Base-by-base conservation (phyloP, 805 yeast species). In the Candida montana region DNA sequence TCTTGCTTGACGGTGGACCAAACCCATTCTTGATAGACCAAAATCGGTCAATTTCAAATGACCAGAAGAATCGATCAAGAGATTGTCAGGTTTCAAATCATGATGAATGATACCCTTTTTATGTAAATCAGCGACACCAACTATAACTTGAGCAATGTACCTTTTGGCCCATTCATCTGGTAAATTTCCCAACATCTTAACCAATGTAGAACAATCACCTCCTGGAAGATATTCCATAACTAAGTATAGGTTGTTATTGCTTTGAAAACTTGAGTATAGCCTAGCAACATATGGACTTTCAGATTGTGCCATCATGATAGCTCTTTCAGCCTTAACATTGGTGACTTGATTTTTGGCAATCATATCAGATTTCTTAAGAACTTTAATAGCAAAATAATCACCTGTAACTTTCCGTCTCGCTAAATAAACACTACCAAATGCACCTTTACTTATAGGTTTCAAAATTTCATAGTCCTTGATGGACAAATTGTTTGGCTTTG, bases 201-300 rank as follows among this genome's bases (percentile, higher is more conserved):
- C 65, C 39, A 95, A 66, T 0, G 96, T 81, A 0, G 97, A 93
- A 55, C 91, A 77, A 60, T 93, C 99, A 27, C 99, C 99, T 33
- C 99, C 99, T 51, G 84, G 87, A 31, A 93, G 67, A 56, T 88
- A 93, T 59, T 93, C 99, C 98, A 95, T 91, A 2, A 93, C 99
- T 51, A 93, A 68, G 55, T 86, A 93, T 15, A 93, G 67, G 57
- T 83, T 89, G 46, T 88, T 95, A 37, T 77, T 76, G 46, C 87
- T 86, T 63, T 93, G 99, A 61, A 93, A 93, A 27, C 95, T 83
- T 39, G 84, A 85, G 54, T 80, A 85, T 24, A 93, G 68, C 55
- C 83, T 89, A 1, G 96, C 98, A 45, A 93, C 97, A 58, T 83
- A 88, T 0, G 96, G 95, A 30, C 91, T 83, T 48, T 89, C 91